These are phyloP conservation scores for Escovopsis sp. DNA, from an alignment of 2,329 filamentous ascomycete genomes.

Conservation along the genomic window DNA sequence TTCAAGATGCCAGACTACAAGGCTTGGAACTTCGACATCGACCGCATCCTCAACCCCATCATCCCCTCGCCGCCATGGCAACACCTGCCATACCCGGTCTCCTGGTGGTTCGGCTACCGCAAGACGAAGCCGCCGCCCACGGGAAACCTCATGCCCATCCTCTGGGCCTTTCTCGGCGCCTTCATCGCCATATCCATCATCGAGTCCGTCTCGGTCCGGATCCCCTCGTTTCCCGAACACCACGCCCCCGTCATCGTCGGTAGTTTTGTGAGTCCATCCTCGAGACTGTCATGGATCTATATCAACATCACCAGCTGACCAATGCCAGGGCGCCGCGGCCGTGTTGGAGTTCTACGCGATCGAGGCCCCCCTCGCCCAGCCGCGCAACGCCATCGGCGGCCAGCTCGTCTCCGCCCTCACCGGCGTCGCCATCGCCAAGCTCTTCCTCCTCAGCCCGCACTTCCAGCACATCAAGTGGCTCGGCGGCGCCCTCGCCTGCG, in stretches of 20 bases:
- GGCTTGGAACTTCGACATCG: slow-evolving; percentile 54
- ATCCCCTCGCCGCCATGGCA: slow-evolving; percentile 52
- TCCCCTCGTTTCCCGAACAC: slow-evolving; percentile 37
- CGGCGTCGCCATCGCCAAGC: slow-evolving; percentile 47
- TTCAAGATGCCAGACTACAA: slow-evolving; percentile 6
- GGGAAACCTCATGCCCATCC: slow-evolving; percentile 43
- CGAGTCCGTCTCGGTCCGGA: slow-evolving; percentile 37
- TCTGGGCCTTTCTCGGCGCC: slow-evolving; percentile 51
- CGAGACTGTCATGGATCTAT: neutral
- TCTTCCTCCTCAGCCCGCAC: slow-evolving; percentile 39
- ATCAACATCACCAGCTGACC: neutral
- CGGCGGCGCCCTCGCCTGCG: slow-evolving; percentile 51
- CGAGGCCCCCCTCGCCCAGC: slow-evolving; percentile 58
- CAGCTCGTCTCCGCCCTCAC: slow-evolving; percentile 48
- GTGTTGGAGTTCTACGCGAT: slow-evolving; percentile 63
- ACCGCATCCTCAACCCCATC: slow-evolving; percentile 57
- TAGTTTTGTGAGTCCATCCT: slow-evolving; percentile 45
- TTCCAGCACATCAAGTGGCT: slow-evolving; percentile 44
- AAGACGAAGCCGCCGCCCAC: slow-evolving; percentile 20
- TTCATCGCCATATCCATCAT: slow-evolving; percentile 48
- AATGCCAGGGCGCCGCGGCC: slow-evolving; percentile 50
- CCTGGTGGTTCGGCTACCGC: slow-evolving; percentile 55
- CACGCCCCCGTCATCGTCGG: slow-evolving; percentile 48
- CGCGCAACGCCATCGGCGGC: slow-evolving; percentile 53
- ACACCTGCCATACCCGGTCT: slow-evolving; percentile 47